Base-by-base conservation (phyloP, 2,329 filamentous ascomycete genomes). In the Penicillium sp. region DNA sequence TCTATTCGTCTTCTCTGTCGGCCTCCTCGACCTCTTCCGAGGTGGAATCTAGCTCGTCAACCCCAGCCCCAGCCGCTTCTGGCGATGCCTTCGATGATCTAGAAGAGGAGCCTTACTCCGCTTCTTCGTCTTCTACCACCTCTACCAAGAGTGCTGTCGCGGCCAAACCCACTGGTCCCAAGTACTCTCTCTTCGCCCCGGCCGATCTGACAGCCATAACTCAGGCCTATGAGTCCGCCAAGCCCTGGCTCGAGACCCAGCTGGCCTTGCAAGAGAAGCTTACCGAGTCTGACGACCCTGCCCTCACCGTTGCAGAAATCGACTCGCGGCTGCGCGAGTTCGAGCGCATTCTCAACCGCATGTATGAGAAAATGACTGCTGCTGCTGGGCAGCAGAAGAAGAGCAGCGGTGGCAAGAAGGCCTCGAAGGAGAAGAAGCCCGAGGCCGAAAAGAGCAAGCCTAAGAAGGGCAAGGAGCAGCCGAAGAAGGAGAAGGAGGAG, bases 191-290 rank as follows among this genome's bases (percentile, higher is more conserved):
- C 31, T 95, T 95, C 73, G 85, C 79, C 0, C 73, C 82, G 8
- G 81, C 86, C 27, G 91, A 97, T 62, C 75, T 95, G 28, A 76
- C 79, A 35, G 74, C 78, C 40, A 75, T 93, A 19, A 79, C 84
- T 43, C 77, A 80, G 10, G 73, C 83, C 14, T 81, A 84, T 62
- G 79, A 82, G 25, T 78, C 80, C 12, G 81, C 84, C 14, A 73
- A 78, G 13, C 75, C 79, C 16, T 99, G 92, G 92, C 77, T 99
- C 16, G 80, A 83, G 28, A 80, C 86, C 56, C 86, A 87, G 65
- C 72, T 88, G 40, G 75, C 78, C 2, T 79, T 80, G 59, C 92
- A 97, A 70, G 80, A 83, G 27, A 84, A 82, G 58, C 80, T 95
- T 3, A 74, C 78, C 13, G 72, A 77, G 2, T 83, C 83, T 2